These are phyloP conservation scores for Echinochloa phyllopogon DNA, from an alignment of 176 grass and related monocot species.

Conservation along the genomic window DNA sequence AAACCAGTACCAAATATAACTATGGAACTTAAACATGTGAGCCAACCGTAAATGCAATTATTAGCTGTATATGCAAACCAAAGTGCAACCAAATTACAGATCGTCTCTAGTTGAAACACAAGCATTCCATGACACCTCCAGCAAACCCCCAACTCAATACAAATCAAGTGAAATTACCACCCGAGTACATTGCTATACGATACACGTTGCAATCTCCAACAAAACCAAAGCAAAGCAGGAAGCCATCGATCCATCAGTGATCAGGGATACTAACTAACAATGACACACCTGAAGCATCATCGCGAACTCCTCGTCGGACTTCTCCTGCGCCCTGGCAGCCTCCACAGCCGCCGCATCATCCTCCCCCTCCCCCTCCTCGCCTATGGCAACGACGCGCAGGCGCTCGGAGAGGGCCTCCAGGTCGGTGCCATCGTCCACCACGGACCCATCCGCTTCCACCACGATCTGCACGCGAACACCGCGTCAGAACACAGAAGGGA, in stretches of 20 bases:
- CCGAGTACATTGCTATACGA: not conserved
- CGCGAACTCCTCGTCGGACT: constrained; percentile 79
- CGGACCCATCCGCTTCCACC: constrained; percentile 57
- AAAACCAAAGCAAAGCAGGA: not conserved
- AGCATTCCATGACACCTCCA: not conserved
- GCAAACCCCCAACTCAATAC: not conserved
- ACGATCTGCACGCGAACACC: constrained; percentile 53
- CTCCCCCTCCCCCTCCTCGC: constrained; percentile 23
- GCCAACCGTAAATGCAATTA: constrained; percentile 5
- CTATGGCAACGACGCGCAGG: constrained; percentile 59
- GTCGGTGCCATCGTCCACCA: constrained; percentile 68
- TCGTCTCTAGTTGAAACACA: not conserved
- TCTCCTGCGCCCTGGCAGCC: constrained; percentile 50
- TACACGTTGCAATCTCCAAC: not conserved
- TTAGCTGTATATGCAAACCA: constrained; percentile 25
- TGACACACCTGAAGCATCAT: constrained; percentile 65
- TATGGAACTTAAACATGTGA: not conserved
- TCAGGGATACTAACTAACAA: constrained; percentile 2
- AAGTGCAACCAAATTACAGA: not conserved
- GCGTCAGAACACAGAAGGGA: constrained; percentile 6
- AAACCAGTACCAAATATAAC: not conserved
- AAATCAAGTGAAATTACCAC: not conserved
- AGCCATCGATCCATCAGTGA: not conserved
- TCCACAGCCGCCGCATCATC: constrained; percentile 13
- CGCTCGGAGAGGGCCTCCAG: constrained; percentile 60